These are phyloP conservation scores for Pseudopyrenochaeta lycopersici DNA, from an alignment of 2,329 filamentous ascomycete species.

Conservation along the genomic window DNA sequence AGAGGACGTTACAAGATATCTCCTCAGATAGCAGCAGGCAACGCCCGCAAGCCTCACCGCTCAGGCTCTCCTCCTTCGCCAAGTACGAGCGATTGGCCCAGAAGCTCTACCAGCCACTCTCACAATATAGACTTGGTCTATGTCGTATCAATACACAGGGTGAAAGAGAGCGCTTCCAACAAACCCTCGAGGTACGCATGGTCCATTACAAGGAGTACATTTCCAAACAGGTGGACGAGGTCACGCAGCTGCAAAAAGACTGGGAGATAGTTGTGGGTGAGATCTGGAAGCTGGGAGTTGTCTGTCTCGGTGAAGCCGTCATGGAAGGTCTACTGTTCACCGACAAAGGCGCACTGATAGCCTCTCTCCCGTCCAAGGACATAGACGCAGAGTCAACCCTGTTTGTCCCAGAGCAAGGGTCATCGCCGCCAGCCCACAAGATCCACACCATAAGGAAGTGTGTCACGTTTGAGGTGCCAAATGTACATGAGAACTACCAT, in stretches of 20 bases:
- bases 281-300: constrained; percentile 39
- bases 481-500: not conserved
- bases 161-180: constrained; percentile 9
- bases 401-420: constrained; percentile 26
- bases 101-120: constrained; percentile 31
- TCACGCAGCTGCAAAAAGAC: constrained; percentile 28
- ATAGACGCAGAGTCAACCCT: constrained; percentile 18
- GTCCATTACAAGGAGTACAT: constrained; percentile 27
- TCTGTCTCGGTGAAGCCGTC: constrained; percentile 28
- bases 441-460: constrained; percentile 21
- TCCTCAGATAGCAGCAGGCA: constrained; percentile 8
- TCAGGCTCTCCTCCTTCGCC: constrained; percentile 24
- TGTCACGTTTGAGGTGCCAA: constrained; percentile 30
- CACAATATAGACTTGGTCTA: constrained; percentile 19
- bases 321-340: constrained; percentile 31
- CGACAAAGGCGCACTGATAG: not conserved
- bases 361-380: constrained; percentile 1
- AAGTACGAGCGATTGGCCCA: constrained; percentile 26
- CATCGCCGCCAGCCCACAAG: constrained; percentile 3
- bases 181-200: constrained; percentile 30
- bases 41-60: constrained; percentile 3
- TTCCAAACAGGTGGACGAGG: constrained; percentile 22
- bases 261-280: constrained; percentile 41
- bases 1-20: constrained; percentile 20
- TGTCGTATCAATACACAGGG: constrained; percentile 16